Base-by-base conservation (phyloP, 1,139 yeast species). In the Protomyces arabidopsidicola region DNA sequence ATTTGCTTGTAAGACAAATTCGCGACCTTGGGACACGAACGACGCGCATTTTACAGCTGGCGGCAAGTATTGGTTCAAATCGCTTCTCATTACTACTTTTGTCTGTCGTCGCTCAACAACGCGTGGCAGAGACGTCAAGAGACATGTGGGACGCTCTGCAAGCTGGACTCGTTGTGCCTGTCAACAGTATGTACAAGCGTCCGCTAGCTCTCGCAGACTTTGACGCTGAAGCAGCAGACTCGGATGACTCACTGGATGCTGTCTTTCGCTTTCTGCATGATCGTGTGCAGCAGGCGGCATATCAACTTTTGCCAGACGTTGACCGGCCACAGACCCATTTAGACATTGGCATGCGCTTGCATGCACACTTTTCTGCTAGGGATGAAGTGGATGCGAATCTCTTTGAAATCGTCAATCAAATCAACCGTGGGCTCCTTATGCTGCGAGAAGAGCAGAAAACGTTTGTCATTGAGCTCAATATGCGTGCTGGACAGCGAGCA, bases 221-320 rank as follows among this genome's bases (percentile, higher is more conserved):
- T 9, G 31, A 22, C 22, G 31, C 8, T 5, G 31, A 27, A 27
- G 31, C 31, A 27, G 38, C 24, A 14, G 55, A 55, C 35, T 55
- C 45, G n/a, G 60, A 45, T 9, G 58, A 39, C 50, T 45, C 55
- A 10, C 16, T 50, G 18, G 56, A 53, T 18, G 64, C 55, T 22
- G 54, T 54, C n/a, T 60, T 27, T 34, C 53, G 60, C 14, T 60
- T 60, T 14, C 27, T 60, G 27, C 64, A 60, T 18, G 64, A 60
- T 38, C 64, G 64, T 10, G 64, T 60, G 12, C 64, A 60, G 50
- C 60, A 60, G 20, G 59, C 64, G 12, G 27, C 64, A 16, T 60
- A 60, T 20, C 55, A 53, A 14, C 50, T 60, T 12, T 31, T 54
- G 18, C 39, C 60, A 10, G 55, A 54, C 22, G 52, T 24, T 18